Evolutionary conservation across 2,329 filamentous ascomycete species (phyloP), one percentile per base, ranked within the genome.

Genomic region (Paracoccidioides lutzii): DNA sequence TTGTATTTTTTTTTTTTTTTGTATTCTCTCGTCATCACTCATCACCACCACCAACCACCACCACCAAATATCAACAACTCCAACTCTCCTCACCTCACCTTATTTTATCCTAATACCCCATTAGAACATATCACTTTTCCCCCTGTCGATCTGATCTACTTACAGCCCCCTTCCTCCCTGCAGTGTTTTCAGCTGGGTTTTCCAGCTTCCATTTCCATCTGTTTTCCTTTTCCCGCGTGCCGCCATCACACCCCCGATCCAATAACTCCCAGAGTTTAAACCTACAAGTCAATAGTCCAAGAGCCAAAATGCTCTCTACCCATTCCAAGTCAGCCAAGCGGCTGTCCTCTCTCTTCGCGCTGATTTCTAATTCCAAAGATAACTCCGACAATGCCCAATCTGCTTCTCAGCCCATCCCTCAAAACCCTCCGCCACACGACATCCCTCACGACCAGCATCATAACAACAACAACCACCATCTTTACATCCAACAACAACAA

Each of bases 261-360:
- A 14, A 30, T 55, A 48, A 41, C 33, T 51, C 14, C 12, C 22
- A 22, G 22, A 22, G 22, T 22, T 22, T 22, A 22, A 22, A 22
- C 22, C 22, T 22, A 22, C 22, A n/a, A 12, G 6, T 37, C 28
- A 33, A 37, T 14, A 33, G 7, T 12, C 51, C 3, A 54, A 58
- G 22, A 33, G 9, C 3, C 42, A 40, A 61, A 59, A 58, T 45
- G 73, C 61, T 72, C 70, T 32, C 67, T 71, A 64, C 71, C 70
- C 53, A 22, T 22, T 66, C 67, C 56, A 73, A 72, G 61, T 71
- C 71, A 56, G 71, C 70, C 56, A 73, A 69, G 64, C 72, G 72
- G 57, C 71, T 75, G 56, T 74, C 73, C 9, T 75, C 73, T 41
- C 67, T 75, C 48, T 74, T 75, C 57, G 73, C 72, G 5, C 57